Evolutionary conservation across 176 grass and related monocot genomes (phyloP).

Genomic region (Dactylis glomerata): DNA sequence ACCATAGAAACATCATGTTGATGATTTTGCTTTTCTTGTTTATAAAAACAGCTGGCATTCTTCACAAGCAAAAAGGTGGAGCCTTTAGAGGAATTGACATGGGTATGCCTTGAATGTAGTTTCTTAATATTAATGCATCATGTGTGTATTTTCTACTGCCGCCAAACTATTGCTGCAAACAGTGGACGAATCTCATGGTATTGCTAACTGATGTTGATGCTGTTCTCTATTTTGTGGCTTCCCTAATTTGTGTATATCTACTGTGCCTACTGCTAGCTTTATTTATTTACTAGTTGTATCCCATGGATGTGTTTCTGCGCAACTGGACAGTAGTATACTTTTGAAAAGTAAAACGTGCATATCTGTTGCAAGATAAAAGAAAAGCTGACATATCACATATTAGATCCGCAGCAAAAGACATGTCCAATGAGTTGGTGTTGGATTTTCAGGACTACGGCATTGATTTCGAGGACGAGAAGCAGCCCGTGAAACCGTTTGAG

Average conservation of each 20-base stretch:
- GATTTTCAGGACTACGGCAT: conserved; percentile 51
- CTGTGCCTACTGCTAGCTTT: background rate
- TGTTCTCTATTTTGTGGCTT: background rate
- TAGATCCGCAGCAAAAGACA: background rate
- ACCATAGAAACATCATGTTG: background rate
- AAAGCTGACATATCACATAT: background rate
- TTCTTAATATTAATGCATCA: background rate
- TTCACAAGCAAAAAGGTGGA: conserved; percentile 78
- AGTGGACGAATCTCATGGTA: background rate
- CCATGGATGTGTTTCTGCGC: background rate
- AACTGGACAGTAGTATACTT: background rate
- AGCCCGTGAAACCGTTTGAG: conserved; percentile 12
- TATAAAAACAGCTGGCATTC: conserved; percentile 56
- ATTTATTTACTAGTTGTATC: background rate
- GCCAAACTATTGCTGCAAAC: background rate
- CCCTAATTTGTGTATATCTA: background rate
- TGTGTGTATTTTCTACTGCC: background rate
- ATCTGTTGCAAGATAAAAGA: background rate
- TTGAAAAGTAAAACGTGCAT: background rate
- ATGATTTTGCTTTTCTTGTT: conserved; percentile 4
- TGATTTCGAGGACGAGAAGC: conserved; percentile 25
- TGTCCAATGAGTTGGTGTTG: background rate
- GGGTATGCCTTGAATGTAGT: conserved; percentile 47
- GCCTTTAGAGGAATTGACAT: conserved; percentile 82
- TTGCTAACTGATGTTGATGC: background rate